These are phyloP conservation scores for Andrographis paniculata DNA, from an alignment of 305 asterid species.

Conservation along the genomic window DNA sequence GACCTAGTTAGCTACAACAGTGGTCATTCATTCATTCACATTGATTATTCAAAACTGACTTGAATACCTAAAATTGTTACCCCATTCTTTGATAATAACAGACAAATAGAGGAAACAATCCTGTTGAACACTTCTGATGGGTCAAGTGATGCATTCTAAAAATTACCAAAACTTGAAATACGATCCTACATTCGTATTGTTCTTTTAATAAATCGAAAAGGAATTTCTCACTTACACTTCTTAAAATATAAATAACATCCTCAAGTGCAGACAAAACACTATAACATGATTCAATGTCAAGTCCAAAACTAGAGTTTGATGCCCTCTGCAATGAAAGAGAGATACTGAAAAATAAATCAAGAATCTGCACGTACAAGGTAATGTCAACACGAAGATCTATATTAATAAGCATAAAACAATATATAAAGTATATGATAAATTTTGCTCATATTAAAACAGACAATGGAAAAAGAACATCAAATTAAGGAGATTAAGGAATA, in stretches of 20 bases:
- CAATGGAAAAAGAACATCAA: too few species aligned
- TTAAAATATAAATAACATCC: slow-evolving; percentile 90
- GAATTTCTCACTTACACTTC: slow-evolving; percentile 61
- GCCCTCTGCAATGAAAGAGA: slow-evolving; percentile 84
- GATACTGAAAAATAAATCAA: slow-evolving; percentile 81
- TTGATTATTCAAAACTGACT: too few species aligned
- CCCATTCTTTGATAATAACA: slow-evolving; percentile 83
- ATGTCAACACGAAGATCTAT: slow-evolving; percentile 10
- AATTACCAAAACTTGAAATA: too few species aligned
- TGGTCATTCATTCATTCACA: background rate
- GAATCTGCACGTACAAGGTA: slow-evolving; percentile 52
- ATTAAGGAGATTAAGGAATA: slow-evolving; percentile 1
- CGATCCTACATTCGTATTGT: slow-evolving; percentile 15
- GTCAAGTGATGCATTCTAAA: slow-evolving; percentile 98
- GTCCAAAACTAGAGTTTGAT: slow-evolving; percentile 38
- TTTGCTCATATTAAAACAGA: background rate
- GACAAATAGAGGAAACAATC: slow-evolving; percentile 79
- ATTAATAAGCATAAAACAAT: slow-evolving; percentile 7
- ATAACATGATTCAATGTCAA: slow-evolving; percentile 68
- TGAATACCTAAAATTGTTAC: too few species aligned
- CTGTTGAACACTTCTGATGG: slow-evolving; percentile 98
- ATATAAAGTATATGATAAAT: background rate
- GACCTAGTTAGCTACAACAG: too few species aligned
- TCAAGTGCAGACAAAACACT: slow-evolving; percentile 87
- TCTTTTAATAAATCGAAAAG: slow-evolving; percentile 13